These are phyloP conservation scores for Saturnispora kantuleensis DNA, from an alignment of 805 yeast genomes.

Conservation along the genomic window DNA sequence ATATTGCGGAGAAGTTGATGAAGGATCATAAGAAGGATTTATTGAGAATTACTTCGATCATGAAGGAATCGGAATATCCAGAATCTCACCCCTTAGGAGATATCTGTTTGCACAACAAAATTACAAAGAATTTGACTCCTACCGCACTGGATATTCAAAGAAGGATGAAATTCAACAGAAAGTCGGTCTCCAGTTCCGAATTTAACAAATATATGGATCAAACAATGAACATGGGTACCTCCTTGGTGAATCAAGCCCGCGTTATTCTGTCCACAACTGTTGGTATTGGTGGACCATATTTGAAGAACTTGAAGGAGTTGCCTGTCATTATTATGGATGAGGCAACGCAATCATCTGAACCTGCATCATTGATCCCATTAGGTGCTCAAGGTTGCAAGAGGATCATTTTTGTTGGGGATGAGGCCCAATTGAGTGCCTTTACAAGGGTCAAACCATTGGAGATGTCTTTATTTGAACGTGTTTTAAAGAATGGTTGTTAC, in stretches of 20 bases:
- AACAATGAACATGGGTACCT: conserved; percentile 13
- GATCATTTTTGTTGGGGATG: conserved; percentile 70
- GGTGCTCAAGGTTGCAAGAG: conserved; percentile 58
- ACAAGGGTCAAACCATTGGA: conserved; percentile 59
- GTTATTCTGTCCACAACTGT: conserved; percentile 67
- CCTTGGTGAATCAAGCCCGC: conserved; percentile 51
- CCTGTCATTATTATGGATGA: conserved; percentile 75
- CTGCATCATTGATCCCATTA: conserved; percentile 59
- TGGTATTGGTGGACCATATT: conserved; percentile 57
- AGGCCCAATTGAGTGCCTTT: conserved; percentile 63
- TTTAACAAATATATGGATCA: conserved; percentile 41
- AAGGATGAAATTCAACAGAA: conserved; percentile 35
- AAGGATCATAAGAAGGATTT: conserved; percentile 40
- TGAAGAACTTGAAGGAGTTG: conserved; percentile 37
- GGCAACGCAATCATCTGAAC: conserved; percentile 69
- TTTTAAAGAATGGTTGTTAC: conserved; percentile 51
- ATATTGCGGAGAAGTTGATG: conserved; percentile 60
- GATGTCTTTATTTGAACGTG: conserved; percentile 60
- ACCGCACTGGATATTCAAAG: conserved; percentile 33
- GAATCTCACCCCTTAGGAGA: conserved; percentile 44
- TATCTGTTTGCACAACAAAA: conserved; percentile 56
- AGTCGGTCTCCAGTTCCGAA: conserved; percentile 31
- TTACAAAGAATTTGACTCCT: conserved; percentile 39
- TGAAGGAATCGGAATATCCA: conserved; percentile 54
- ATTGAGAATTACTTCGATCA: conserved; percentile 47